Evolutionary conservation across 2,329 filamentous ascomycete species (phyloP), one percentile per base, ranked within the genome.

Genomic region (Cytospora chrysosperma): DNA sequence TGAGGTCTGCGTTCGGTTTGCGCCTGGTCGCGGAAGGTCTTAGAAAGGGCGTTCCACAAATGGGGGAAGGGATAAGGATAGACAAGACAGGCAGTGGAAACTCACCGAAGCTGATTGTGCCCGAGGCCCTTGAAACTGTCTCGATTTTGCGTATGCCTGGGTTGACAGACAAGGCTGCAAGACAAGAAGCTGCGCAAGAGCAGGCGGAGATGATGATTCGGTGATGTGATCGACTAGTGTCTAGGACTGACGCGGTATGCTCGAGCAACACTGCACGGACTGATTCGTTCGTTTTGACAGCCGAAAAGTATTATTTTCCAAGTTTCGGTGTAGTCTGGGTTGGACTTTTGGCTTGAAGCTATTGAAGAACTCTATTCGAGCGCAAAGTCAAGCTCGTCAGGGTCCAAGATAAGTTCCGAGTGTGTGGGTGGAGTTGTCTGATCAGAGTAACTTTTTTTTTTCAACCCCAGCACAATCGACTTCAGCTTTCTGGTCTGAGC

Each of bases 161-260:
- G 32, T 34, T 47, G 50, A 56, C 56, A 51, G 43, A 52, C 55
- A 32, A 21, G 28, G 49, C 30, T 19, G 52, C 32, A 40, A 50
- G 27, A 8, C 19, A 43, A 49, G 30, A 21, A 54, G 50, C 28
- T 49, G 55, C 59, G 49, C 59, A 50, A 17, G 21, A 43, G 49
- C 27, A 30, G 43, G 2, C 34, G 54, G 58, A 26, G 27, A 40
- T 37, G 34, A 37, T 30, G n/a, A n/a, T 51, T 49, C 56, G 26
- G 30, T 58, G 54, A 61, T 51, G 21, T 49, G 61, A 66, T 55
- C 24, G 37, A 54, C 61, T 66, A 40, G 59, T 52, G 61, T 54
- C 49, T 57, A 47, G 51, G 51, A 59, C 51, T 56, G 43, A 57
- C 56, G 54, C 50, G 40, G 37, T 52, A 26, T 40, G 64, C 43